Evolutionary conservation across 2,329 filamentous ascomycete species (phyloP).

Genomic region (Fusarium sp.): DNA sequence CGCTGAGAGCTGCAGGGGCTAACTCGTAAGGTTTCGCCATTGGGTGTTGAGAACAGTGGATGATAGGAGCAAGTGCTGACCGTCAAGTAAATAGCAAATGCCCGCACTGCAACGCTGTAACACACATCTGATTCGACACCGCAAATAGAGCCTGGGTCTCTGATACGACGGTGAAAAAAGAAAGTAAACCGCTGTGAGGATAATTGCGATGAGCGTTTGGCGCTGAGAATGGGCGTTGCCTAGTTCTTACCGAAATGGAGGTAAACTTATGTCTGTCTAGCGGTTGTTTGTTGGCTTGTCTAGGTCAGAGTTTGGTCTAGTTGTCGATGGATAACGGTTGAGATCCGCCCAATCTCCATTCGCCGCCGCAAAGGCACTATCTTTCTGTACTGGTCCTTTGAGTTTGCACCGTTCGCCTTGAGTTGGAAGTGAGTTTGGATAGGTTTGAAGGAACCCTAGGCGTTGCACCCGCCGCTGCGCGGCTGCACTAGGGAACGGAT

Average conservation of each 20-base stretch:
- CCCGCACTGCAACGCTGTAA: slow-evolving; percentile 30
- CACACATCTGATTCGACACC: slow-evolving; percentile 23
- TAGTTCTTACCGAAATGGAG: background rate
- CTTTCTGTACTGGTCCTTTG: slow-evolving; percentile 34
- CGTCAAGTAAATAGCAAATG: slow-evolving; percentile 26
- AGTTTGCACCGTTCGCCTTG: slow-evolving; percentile 33
- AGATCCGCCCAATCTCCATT: slow-evolving; percentile 28
- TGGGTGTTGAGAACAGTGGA: slow-evolving; percentile 10
- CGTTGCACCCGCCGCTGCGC: slow-evolving; percentile 20
- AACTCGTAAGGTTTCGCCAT: slow-evolving; percentile 3
- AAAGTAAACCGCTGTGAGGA: slow-evolving; percentile 1
- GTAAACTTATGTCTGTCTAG: background rate
- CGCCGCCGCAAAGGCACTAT: slow-evolving; percentile 4
- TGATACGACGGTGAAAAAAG: slow-evolving; percentile 2
- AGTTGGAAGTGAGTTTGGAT: slow-evolving; percentile 25
- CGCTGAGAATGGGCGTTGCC: background rate
- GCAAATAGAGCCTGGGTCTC: slow-evolving; percentile 8
- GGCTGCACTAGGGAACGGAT: slow-evolving; percentile 31
- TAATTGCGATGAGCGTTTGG: background rate
- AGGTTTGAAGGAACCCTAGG: slow-evolving; percentile 12
- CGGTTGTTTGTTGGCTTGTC: background rate
- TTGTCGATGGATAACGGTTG: slow-evolving; percentile 21
- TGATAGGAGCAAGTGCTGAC: slow-evolving; percentile 24
- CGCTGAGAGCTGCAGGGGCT: slow-evolving; percentile 16
- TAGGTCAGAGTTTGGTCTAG: slow-evolving; percentile 8